These are phyloP conservation scores for Biscogniauxia mediterranea DNA, from an alignment of 2,329 filamentous ascomycete genomes.

Conservation along the genomic window DNA sequence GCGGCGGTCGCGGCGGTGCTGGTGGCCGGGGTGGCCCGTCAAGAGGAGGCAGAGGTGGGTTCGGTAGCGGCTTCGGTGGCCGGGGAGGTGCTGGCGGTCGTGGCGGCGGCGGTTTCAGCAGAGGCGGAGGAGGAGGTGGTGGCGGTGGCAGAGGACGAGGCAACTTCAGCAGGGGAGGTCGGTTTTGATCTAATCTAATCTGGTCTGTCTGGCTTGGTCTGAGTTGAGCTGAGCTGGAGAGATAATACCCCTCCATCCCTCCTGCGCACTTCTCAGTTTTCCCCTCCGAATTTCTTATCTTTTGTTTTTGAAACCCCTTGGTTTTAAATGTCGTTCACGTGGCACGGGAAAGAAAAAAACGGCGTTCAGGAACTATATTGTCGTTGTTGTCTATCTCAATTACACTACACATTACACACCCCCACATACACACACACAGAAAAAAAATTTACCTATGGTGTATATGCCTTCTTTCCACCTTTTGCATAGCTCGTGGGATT, in stretches of 20 bases:
- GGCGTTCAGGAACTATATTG: conserved; percentile 25
- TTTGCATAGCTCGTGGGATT: too few relatives aligned
- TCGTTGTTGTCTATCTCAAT: background rate
- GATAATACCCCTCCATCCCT: conserved; percentile 5
- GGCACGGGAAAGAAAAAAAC: conserved; percentile 16
- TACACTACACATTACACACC: background rate
- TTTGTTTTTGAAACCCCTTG: background rate
- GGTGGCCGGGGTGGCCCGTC: conserved; percentile 57
- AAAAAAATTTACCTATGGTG: too few relatives aligned
- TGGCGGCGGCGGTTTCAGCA: conserved; percentile 37
- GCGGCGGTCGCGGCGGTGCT: conserved; percentile 27
- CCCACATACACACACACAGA: too few relatives aligned
- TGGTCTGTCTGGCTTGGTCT: background rate
- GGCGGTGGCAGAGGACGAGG: conserved; percentile 29
- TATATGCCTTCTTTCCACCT: too few relatives aligned
- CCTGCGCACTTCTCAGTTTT: conserved; percentile 2
- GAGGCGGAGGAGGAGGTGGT: conserved; percentile 36
- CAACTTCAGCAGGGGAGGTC: conserved; percentile 26
- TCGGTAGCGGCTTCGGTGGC: conserved; percentile 46
- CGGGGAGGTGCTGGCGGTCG: conserved; percentile 55
- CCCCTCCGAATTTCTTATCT: conserved; percentile 4
- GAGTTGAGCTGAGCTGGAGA: conserved; percentile 1
- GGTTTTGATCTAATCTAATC: conserved; percentile 13
- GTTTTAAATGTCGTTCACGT: conserved; percentile 17
- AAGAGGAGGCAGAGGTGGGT: conserved; percentile 39